These are phyloP conservation scores for Polyporus arcularius DNA, from an alignment of 768 basidiomycete genomes.

Conservation along the genomic window DNA sequence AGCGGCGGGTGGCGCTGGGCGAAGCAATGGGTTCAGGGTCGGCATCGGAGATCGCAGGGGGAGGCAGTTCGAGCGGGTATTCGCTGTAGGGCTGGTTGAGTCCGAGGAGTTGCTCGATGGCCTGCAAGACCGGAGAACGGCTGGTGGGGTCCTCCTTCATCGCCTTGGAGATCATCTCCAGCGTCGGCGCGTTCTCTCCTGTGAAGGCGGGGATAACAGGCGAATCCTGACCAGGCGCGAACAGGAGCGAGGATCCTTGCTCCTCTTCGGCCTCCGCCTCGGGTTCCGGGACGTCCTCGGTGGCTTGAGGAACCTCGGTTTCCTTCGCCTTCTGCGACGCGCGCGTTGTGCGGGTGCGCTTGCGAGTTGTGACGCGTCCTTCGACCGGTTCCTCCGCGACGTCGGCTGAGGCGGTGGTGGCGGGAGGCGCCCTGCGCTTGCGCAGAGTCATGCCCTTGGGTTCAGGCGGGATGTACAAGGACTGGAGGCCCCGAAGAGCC, in stretches of 20 bases:
- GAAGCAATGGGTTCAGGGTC: background rate
- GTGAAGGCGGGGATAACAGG: background rate
- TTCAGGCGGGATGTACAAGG: conserved; percentile 14
- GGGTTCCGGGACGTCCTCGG: background rate
- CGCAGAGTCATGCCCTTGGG: conserved; percentile 17
- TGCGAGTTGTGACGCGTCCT: conserved; percentile 5
- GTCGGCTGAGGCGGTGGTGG: background rate
- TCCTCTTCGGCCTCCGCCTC: background rate
- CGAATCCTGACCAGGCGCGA: background rate
- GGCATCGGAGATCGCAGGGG: background rate
- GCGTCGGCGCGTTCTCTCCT: background rate
- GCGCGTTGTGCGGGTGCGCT: conserved; percentile 14
- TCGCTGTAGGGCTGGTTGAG: background rate
- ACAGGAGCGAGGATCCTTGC: background rate
- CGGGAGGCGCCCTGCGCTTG: conserved; percentile 14
- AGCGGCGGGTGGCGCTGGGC: conserved; percentile 6
- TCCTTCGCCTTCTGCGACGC: conserved; percentile 3
- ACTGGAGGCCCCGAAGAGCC: conserved; percentile 14
- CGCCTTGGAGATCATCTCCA: background rate
- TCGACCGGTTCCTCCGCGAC: background rate
- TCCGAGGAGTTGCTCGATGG: background rate
- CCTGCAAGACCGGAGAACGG: background rate
- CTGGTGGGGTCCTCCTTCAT: background rate
- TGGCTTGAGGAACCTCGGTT: background rate
- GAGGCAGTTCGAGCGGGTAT: background rate